Conservation (phyloP, 108 stramenopile species). For the Nitzschia sp. region DNA sequence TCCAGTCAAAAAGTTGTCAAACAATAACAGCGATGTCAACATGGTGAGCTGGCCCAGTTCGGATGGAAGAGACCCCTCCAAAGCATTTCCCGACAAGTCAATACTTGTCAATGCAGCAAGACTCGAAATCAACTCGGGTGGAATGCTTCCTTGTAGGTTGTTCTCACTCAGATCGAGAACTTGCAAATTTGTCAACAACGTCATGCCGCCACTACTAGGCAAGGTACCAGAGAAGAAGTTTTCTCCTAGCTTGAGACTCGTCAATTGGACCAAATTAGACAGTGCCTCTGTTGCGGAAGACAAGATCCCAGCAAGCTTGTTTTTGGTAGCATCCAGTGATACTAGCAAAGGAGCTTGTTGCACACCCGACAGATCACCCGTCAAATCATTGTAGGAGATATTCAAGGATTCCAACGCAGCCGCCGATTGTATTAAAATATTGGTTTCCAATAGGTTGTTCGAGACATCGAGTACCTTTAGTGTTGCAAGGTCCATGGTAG, state of each 20-base stretch:
- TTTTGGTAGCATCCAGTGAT: too few species aligned
- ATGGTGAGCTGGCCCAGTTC: slow-evolving; percentile 51
- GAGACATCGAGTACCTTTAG: too few species aligned
- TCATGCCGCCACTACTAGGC: background rate
- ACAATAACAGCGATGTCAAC: slow-evolving; percentile 42
- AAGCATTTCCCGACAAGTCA: slow-evolving; percentile 9
- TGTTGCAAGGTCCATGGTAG: too few species aligned
- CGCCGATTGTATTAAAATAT: too few species aligned
- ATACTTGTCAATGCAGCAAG: slow-evolving; percentile 40
- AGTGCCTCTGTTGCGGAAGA: too few species aligned
- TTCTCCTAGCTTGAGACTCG: background rate
- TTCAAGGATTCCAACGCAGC: too few species aligned
- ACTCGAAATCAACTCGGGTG: slow-evolving; percentile 44
- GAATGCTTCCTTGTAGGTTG: slow-evolving; percentile 49
- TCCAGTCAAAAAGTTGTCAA: slow-evolving; percentile 32
- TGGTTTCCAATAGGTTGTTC: too few species aligned
- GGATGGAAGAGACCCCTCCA: slow-evolving; percentile 46
- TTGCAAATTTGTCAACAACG: background rate
- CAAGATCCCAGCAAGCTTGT: too few species aligned
- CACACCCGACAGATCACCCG: too few species aligned
- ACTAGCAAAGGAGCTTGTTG: too few species aligned
- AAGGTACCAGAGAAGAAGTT: slow-evolving; percentile 1
- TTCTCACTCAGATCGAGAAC: slow-evolving; percentile 25
- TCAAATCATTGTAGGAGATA: background rate
- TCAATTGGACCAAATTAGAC: too few species aligned